phyloP scores from a whole-genome alignment of 192 early-diverging fungal genomes.

The Entomortierella parvispora region DNA sequence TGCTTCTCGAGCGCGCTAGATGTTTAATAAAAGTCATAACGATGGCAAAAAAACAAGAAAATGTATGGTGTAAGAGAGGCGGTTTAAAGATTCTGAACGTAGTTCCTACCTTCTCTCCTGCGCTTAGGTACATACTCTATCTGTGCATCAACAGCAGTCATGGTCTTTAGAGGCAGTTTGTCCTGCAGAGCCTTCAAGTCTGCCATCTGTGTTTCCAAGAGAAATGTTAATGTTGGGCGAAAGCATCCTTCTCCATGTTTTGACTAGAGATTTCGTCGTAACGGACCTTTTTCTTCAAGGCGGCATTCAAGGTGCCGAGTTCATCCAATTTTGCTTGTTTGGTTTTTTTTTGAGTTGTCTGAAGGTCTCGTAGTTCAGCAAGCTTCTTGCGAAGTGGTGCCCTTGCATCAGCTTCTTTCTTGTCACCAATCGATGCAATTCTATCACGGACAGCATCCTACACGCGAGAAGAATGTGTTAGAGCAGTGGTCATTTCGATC shows the following conservation, averaged over 20 bases:
- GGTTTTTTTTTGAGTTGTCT: conserved; percentile 68
- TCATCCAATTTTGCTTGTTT: conserved; percentile 73
- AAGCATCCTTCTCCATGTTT: neutral
- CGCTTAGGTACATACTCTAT: conserved; percentile 62
- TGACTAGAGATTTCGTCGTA: neutral
- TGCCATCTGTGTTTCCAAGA: neutral
- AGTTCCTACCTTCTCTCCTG: neutral
- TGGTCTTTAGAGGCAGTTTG: conserved; percentile 78
- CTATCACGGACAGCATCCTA: conserved; percentile 7
- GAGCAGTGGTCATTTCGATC: no score
- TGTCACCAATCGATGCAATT: neutral
- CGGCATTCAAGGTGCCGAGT: conserved; percentile 70
- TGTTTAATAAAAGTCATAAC: neutral
- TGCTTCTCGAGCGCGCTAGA: conserved; percentile 74
- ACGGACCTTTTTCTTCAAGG: conserved; percentile 78
- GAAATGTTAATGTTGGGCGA: neutral
- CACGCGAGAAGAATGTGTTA: neutral
- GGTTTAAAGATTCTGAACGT: neutral
- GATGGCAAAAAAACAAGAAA: neutral
- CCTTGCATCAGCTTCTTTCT: conserved; percentile 1
- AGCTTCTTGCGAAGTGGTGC: conserved; percentile 57
- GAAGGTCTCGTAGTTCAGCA: conserved; percentile 73
- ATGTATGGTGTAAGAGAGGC: neutral
- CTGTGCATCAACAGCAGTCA: conserved; percentile 75
- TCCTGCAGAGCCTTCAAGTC: conserved; percentile 77